Evolutionary conservation across 1,139 yeast species (phyloP).

Genomic region (Taphrina betulina): DNA sequence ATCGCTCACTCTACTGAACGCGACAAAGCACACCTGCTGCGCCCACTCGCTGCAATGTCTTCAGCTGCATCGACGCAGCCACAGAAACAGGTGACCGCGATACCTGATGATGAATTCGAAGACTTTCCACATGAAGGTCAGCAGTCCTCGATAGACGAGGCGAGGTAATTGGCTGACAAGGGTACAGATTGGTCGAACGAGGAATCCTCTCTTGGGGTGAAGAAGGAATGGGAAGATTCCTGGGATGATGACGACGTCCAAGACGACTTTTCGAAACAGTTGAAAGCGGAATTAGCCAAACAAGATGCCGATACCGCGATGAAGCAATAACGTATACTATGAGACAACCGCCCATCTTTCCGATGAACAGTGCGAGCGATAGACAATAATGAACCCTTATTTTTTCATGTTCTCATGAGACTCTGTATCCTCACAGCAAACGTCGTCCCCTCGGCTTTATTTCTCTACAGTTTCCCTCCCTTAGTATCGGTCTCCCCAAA

Average conservation of each 20-base stretch:
- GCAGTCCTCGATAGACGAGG: conserved; percentile 41
- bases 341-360: too few species aligned
- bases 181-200: conserved; percentile 54
- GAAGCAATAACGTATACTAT: conserved; percentile 26
- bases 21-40: neutral
- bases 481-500: too few species aligned
- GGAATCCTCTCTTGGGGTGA: conserved; percentile 49
- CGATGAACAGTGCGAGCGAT: too few species aligned
- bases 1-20: neutral
- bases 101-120: conserved; percentile 80
- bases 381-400: too few species aligned
- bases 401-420: too few species aligned
- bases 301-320: conserved; percentile 21
- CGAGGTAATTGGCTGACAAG: neutral
- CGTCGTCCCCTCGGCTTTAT: too few species aligned
- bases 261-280: conserved; percentile 72
- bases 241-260: conserved; percentile 88
- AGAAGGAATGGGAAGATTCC: conserved; percentile 82
- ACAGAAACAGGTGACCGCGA: conserved; percentile 41
- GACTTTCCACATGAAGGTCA: conserved; percentile 84
- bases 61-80: neutral
- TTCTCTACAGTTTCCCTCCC: too few species aligned
- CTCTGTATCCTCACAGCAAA: too few species aligned
- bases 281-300: conserved; percentile 50
- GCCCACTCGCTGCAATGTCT: neutral